Evolutionary conservation across 1,284 basidiomycete species (phyloP), one percentile per base, ranked within the genome.

Genomic region (Malassezia psittaci): DNA sequence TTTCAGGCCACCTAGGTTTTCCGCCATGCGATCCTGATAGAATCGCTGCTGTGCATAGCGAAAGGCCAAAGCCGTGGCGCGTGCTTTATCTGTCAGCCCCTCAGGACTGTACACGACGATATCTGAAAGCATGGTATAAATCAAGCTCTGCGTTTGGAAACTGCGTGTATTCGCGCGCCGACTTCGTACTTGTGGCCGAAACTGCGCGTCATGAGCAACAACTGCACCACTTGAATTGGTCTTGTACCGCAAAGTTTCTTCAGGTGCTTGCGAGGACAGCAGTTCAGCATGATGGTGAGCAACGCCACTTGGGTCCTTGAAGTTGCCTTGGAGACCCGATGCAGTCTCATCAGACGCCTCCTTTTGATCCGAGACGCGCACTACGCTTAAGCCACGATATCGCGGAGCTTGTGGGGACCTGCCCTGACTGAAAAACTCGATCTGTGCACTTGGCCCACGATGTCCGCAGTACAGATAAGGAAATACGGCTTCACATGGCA

Each of bases 91-190:
- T 33, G 69, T 67, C 11, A 66, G 53, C 40, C 72, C 68, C 16
- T 60, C 59, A 32, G 72, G 70, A 41, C 67, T 86, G 76, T 91
- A 93, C 45, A 93, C 78, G 59, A 91, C 83, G 59, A 94, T 82
- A 72, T 94, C 90, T 46, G 87, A 89, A 38, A 94, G 79, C 1
- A 87, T 86, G 0, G 88, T 84, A 69, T 90, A 90, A 65, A 91
- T 88, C 66, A 81, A 78, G 79, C 77, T 71, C 76, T 79, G 66
- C 19, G 66, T 65, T 50, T 58, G 59, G 52, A 72, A 74, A 55
- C 69, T 70, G 52, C 71, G 65, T 51, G 70, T 42, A 44, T 64
- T 68, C 45, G 71, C 64, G 6, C 66, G 64, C 15, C 43, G 13
- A 24, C 18, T 7, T 34, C 29, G 13, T n/a, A 19, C 18, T 34